These are phyloP conservation scores for Emiliania huxleyi DNA, from an alignment of 78 protist genomes.

Conservation along the genomic window DNA sequence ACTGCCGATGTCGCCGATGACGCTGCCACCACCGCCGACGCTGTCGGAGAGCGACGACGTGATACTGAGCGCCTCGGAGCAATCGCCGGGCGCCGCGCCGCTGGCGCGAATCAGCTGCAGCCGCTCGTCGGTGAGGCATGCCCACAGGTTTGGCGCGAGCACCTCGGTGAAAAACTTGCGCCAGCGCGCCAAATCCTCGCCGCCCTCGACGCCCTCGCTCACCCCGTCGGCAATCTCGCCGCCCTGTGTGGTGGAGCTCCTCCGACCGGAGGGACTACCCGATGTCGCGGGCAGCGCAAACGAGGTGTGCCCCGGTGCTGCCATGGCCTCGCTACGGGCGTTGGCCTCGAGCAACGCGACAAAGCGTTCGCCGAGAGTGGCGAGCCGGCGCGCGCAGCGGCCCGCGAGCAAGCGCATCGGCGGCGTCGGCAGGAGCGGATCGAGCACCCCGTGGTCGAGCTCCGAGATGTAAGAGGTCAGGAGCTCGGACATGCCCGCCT, in stretches of 20 bases:
- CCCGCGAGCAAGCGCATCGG: neutral
- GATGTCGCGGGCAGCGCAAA: no score
- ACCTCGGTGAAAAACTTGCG: neutral
- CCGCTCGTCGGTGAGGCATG: neutral
- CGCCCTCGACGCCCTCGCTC: no score
- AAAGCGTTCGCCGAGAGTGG: neutral
- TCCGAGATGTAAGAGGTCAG: neutral
- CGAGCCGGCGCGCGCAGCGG: neutral
- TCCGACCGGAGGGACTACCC: no score
- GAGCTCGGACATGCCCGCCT: no score
- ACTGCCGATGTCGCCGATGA: no score
- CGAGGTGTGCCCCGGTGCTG: no score
- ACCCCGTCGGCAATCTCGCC: no score
- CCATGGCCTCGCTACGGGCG: no score
- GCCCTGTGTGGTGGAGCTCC: no score
- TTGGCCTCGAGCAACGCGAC: neutral
- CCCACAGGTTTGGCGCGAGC: neutral
- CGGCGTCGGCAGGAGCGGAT: neutral
- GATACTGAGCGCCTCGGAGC: no score
- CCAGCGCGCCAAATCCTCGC: neutral
- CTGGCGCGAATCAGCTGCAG: neutral
- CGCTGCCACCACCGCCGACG: no score
- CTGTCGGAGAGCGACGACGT: no score
- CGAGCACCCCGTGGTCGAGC: neutral
- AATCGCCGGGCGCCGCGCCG: neutral